Conservation (phyloP, 2,329 filamentous ascomycete species). For the Chrysoporthe deuterocubensis region DNA sequence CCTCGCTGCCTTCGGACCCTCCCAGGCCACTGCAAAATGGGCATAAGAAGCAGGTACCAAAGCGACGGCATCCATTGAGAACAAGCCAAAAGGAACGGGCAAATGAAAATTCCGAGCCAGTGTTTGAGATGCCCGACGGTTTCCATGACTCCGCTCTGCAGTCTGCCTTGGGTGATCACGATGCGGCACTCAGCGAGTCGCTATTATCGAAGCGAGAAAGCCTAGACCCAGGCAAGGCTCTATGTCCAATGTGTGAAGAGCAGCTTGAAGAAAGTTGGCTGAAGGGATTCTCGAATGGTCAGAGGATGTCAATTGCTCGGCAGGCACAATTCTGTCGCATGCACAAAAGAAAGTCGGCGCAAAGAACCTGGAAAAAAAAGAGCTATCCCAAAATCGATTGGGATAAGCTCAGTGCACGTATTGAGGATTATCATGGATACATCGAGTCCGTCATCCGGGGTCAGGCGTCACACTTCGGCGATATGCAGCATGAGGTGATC, state of each 20-base stretch:
- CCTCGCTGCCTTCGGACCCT: no score
- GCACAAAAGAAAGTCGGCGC: conserved; percentile 62
- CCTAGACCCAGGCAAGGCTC: conserved; percentile 31
- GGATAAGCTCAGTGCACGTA: conserved; percentile 62
- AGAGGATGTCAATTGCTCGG: conserved; percentile 57
- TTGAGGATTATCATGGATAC: conserved; percentile 57
- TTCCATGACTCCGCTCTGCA: no score
- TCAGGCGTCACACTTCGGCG: conserved; percentile 64
- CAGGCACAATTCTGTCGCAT: conserved; percentile 67
- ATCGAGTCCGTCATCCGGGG: conserved; percentile 65
- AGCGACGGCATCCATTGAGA: no score
- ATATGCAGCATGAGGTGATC: conserved; percentile 58
- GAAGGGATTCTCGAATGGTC: conserved; percentile 51
- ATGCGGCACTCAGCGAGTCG: neutral
- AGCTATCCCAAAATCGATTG: conserved; percentile 77
- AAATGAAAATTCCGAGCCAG: no score
- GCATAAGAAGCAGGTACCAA: no score
- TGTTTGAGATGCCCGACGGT: no score
- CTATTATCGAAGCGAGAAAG: neutral
- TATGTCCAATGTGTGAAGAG: conserved; percentile 71
- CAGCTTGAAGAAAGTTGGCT: conserved; percentile 60
- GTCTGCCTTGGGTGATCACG: conserved; percentile 11
- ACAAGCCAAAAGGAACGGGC: no score
- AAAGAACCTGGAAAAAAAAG: conserved; percentile 49
- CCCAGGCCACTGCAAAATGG: no score